Evolutionary conservation across 2,329 filamentous ascomycete genomes (phyloP), one percentile per base, ranked within the genome.

Genomic region (Verticillium zaregamsianum): DNA sequence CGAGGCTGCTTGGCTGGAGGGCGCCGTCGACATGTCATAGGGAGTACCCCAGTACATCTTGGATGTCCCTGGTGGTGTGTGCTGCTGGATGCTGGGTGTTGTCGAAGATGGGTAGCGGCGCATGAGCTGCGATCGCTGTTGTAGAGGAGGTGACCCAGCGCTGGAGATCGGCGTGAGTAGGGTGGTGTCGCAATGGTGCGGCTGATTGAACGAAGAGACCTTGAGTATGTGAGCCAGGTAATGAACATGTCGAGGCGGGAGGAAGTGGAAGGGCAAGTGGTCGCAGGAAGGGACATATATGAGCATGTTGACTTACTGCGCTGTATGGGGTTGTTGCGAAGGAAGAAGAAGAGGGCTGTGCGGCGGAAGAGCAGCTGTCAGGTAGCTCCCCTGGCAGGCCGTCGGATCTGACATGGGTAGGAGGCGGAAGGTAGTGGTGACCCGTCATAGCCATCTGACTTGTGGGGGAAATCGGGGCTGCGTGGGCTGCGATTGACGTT

Each of bases 141-240:
- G 74, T 54, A 82, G 66, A 57, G 79, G 78, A 59, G 82, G 82
- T 35, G 82, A 85, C 32, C 73, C 77, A 61, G 76, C 74, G 57
- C 74, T 74, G 56, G 82, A 84, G n/a, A 79, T 77, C 31, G 83
- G 82, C n/a, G 82, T 83, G 57, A 82, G 71, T 61, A 84, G 73
- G 55, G 73, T 75, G 40, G 77, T 69, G 65, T 82, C 80, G 71
- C 75, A 78, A 64, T 73, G 59, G 8, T 59, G 63, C 4, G 57
- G n/a, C 17, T 73, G 67, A 63, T 62, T 69, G 66, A 74, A 76
- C n/a, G 74, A 66, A 8, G 71, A 69, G 32, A 69, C 67, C 69
- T 73, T n/a, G n/a, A 17, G 28, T n/a, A 37, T 31, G 17, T 58
- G 15, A 49, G 57, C 57, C 35, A 31, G n/a, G n/a, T 23, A 49